These are phyloP conservation scores for Drechslera avenae DNA, from an alignment of 2,329 filamentous ascomycete genomes.

Conservation along the genomic window DNA sequence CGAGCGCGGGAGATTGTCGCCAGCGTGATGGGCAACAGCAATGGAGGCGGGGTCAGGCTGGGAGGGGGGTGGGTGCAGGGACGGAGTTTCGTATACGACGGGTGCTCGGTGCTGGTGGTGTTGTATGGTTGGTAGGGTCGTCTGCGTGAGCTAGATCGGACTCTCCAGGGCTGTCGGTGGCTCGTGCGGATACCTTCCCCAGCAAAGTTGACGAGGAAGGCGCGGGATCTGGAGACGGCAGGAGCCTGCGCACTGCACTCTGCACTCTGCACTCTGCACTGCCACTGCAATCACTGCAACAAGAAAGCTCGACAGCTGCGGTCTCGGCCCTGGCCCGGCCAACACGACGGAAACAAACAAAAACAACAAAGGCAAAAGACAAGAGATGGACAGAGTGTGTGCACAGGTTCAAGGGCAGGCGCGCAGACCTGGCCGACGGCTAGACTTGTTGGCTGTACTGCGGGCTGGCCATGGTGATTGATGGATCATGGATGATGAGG, in stretches of 20 bases:
- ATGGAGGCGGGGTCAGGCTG: constrained; percentile 9
- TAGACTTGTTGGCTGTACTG: too few species aligned
- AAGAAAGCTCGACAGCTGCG: too few species aligned
- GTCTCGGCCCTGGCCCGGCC: too few species aligned
- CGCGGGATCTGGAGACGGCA: constrained; percentile 14
- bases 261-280: constrained; percentile 4
- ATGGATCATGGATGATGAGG: not conserved
- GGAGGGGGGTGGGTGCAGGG: constrained; percentile 1
- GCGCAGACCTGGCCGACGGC: too few species aligned
- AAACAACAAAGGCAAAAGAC: too few species aligned
- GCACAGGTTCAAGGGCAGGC: too few species aligned
- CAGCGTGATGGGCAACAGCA: constrained; percentile 17
- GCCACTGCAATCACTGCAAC: not conserved
- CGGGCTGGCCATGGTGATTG: not conserved
- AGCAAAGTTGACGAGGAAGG: constrained; percentile 16
- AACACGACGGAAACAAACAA: too few species aligned
- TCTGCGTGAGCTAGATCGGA: constrained; percentile 13
- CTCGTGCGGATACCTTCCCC: constrained; percentile 15
- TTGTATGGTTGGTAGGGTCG: constrained; percentile 18
- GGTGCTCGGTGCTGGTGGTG: constrained; percentile 15
- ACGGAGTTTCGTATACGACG: constrained; percentile 5
- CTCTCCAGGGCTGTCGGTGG: constrained; percentile 14
- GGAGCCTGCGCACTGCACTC: too few species aligned
- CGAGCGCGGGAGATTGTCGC: constrained; percentile 12
- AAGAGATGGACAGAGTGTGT: too few species aligned